Evolutionary conservation across 192 early-diverging fungal genomes (phyloP).

Genomic region (Diversispora epigaea): DNA sequence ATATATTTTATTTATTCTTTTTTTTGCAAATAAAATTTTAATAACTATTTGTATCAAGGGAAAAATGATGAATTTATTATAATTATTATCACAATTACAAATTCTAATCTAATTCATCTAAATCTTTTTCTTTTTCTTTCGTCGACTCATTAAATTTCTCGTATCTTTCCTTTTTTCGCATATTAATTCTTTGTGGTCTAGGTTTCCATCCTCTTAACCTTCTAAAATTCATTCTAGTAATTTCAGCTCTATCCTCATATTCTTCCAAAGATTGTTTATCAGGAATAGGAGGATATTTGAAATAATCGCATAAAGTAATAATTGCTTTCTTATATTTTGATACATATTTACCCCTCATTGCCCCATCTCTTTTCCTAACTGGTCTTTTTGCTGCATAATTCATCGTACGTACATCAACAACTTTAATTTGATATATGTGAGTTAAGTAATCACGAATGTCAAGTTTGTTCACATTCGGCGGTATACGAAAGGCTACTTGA

Average conservation of each 20-base stretch:
- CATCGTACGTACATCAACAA: constrained; percentile 87
- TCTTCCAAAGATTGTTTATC: constrained; percentile 37
- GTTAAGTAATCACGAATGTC: constrained; percentile 86
- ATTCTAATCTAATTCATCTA: too few relatives aligned
- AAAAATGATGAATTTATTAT: too few relatives aligned
- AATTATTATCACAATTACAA: too few relatives aligned
- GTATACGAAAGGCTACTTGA: constrained; percentile 89
- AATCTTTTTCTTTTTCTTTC: too few relatives aligned
- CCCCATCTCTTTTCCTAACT: constrained; percentile 37
- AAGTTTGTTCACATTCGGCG: constrained; percentile 88
- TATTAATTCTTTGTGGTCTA: constrained; percentile 12
- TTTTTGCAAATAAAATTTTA: too few relatives aligned
- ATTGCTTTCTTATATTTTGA: constrained; percentile 59
- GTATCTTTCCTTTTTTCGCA: neutral
- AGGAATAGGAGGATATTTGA: constrained; percentile 49
- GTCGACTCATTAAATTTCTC: too few relatives aligned
- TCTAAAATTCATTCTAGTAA: neutral
- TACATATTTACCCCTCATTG: constrained; percentile 39
- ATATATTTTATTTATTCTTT: too few relatives aligned
- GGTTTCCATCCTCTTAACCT: constrained; percentile 21
- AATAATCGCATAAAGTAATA: constrained; percentile 53
- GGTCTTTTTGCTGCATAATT: constrained; percentile 70
- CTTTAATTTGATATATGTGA: constrained; percentile 78
- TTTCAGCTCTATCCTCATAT: neutral
- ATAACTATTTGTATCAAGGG: too few relatives aligned